Conservation (phyloP, 148 eudicot genomes). For the Chenopodium album region DNA sequence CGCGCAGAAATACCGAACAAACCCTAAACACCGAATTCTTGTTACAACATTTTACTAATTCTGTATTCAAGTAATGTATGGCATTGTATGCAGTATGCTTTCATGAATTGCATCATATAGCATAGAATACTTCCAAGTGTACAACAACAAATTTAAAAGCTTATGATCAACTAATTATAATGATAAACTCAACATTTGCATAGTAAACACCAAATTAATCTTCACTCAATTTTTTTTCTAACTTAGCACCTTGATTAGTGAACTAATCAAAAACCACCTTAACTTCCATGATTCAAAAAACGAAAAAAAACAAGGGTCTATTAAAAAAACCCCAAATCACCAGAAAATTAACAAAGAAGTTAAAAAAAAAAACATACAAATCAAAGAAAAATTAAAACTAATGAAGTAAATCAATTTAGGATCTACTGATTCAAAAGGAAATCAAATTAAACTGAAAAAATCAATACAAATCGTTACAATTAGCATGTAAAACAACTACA, state of each 20-base stretch:
- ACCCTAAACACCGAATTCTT: background rate
- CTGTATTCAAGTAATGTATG: background rate
- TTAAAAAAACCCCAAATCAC: too few species aligned
- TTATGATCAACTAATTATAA: background rate
- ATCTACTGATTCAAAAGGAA: background rate
- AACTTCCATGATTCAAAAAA: background rate
- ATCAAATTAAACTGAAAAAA: background rate
- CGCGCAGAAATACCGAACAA: background rate
- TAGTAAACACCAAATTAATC: background rate
- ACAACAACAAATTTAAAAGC: background rate
- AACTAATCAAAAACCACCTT: background rate
- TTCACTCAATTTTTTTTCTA: too few species aligned
- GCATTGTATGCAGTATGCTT: background rate
- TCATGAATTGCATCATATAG: background rate
- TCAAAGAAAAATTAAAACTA: too few species aligned
- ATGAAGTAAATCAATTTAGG: background rate
- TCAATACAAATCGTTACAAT: background rate
- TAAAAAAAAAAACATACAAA: background rate
- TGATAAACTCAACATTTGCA: background rate
- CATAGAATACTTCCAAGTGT: background rate
- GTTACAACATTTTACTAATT: background rate
- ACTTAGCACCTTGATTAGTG: background rate
- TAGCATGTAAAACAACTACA: background rate
- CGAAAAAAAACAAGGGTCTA: background rate
- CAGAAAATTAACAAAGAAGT: background rate